Base-by-base conservation (phyloP, 2,329 filamentous ascomycete species). In the Cladophialophora yegresii region DNA sequence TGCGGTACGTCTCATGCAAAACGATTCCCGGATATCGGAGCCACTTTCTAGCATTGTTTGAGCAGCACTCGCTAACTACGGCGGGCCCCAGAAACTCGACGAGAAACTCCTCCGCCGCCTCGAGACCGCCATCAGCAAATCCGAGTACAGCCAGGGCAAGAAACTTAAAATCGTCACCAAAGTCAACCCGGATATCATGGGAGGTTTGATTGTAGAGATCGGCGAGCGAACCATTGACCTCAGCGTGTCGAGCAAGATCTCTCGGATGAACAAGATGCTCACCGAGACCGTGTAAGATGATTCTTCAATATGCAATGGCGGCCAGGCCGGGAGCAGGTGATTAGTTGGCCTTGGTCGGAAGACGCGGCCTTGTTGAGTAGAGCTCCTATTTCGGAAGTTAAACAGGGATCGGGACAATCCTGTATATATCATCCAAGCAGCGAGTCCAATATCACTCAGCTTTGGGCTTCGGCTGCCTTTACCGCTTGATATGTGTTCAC, bases 221-320 rank as follows among this genome's bases (percentile, higher is more conserved):
- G 93, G 93, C 75, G 93, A 98, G 85, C 90, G 93, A 77, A 98
- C 93, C 79, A 96, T 99, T 77, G 95, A 99, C 82, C 89, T 97
- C 73, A 95, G 90, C 81, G 93, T 99, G 76, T 93, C 93, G 56
- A 85, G 90, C 78, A 96, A 93, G 86, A 89, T 99, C 81, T 86
- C 91, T 79, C 96, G 92, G 88, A 91, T 99, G 87, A 99, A 99
- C 91, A 99, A 98, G 89, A 89, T 96, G 79, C 90, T 99, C 77
- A 93, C 86, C 73, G 95, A 99, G 82, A 86, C 89, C 80, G 85
- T 99, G 90, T 99, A 96, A 91, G 63, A 49, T 36, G 9, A 49
- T 58, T 28, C 28, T 58, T 23, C 28, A 32, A 51, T 33, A 33
- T 30, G 30, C 20, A 58, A 58, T 33, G 16, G 12, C 9, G 26